Conservation (phyloP, 2,329 filamentous ascomycete genomes). For the Colletotrichum godetiae region DNA sequence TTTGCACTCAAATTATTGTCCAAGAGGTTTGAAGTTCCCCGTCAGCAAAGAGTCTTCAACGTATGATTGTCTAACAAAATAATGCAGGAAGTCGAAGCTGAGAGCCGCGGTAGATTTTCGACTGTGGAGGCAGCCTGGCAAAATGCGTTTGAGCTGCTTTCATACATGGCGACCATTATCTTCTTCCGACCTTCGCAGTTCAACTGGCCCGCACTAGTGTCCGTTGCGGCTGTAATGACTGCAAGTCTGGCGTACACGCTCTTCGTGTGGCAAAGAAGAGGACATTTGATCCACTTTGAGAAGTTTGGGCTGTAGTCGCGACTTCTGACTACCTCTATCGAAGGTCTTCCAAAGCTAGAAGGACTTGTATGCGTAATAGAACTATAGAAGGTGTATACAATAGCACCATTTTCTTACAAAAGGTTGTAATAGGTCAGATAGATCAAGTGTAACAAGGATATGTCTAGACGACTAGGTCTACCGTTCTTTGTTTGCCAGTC, state of each 20-base stretch:
- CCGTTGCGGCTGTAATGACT: slow-evolving; percentile 60
- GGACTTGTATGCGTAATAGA: too few species aligned
- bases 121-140: slow-evolving; percentile 75
- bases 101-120: slow-evolving; percentile 75
- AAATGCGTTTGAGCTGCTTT: slow-evolving; percentile 76
- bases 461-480: too few species aligned
- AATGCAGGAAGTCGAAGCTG: slow-evolving; percentile 61
- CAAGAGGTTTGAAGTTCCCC: slow-evolving; percentile 60
- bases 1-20: slow-evolving; percentile 69
- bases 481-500: too few species aligned
- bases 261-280: slow-evolving; percentile 54
- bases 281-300: slow-evolving; percentile 8
- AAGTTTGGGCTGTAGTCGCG: neutral
- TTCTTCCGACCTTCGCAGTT: slow-evolving; percentile 74
- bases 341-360: too few species aligned
- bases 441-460: too few species aligned
- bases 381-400: too few species aligned
- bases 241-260: slow-evolving; percentile 64
- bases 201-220: slow-evolving; percentile 71
- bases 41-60: neutral
- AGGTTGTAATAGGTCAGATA: too few species aligned
- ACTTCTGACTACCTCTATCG: neutral
- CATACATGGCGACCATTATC: slow-evolving; percentile 73
- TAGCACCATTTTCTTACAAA: too few species aligned
- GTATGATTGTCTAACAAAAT: neutral